Evolutionary conservation across 768 basidiomycete species (phyloP).

Genomic region (Mycena filopes): DNA sequence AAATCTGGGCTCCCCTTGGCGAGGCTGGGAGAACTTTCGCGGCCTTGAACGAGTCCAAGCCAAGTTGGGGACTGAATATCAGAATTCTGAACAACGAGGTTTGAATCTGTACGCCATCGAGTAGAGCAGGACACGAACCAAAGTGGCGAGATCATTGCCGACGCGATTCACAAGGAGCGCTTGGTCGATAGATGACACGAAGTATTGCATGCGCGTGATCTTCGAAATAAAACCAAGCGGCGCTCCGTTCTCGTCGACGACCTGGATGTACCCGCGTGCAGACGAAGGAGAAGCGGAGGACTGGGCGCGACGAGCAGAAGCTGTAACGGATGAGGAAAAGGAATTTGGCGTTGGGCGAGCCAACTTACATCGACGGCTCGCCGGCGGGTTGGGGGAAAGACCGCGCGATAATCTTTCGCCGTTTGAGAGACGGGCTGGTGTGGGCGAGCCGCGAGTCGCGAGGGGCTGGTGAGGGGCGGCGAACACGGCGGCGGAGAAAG

Average conservation of each 20-base stretch:
- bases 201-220: conserved; percentile 24
- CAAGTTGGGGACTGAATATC: conserved; percentile 27
- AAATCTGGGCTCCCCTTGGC: conserved; percentile 22
- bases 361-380: conserved; percentile 32
- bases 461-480: conserved; percentile 15
- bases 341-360: background rate
- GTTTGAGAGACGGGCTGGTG: conserved; percentile 34
- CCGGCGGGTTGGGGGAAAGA: conserved; percentile 39
- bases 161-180: conserved; percentile 19
- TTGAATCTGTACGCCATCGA: background rate
- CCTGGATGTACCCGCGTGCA: conserved; percentile 27
- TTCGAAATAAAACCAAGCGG: conserved; percentile 26
- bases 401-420: conserved; percentile 38
- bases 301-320: conserved; percentile 30
- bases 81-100: conserved; percentile 28
- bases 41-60: conserved; percentile 37
- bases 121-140: background rate
- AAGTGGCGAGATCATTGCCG: conserved; percentile 19
- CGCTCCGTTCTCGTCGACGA: conserved; percentile 21
- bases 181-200: conserved; percentile 14
- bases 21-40: conserved; percentile 30
- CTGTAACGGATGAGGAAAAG: conserved; percentile 2
- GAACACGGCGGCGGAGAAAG: conserved; percentile 26
- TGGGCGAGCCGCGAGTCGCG: background rate
- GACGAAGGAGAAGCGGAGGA: conserved; percentile 27